Evolutionary conservation across 768 basidiomycete genomes (phyloP), one percentile per base, ranked within the genome.

Genomic region (Termitomyces sp.): DNA sequence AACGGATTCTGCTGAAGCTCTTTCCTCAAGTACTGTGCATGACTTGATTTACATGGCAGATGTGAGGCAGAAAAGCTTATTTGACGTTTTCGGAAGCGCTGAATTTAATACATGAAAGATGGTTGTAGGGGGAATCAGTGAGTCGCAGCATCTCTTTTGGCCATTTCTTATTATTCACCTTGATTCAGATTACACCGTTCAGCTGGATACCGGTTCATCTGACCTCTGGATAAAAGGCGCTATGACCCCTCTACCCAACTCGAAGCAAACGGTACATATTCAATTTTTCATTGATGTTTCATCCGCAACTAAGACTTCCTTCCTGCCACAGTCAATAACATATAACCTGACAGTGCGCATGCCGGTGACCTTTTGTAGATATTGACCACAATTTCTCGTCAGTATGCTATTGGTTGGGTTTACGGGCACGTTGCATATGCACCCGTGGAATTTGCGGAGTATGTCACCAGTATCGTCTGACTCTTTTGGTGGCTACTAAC

Each of bases 351-450:
- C 85, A 23, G 88, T 90, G 66, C 67, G 79, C 63, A 43, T 26
- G 33, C 11, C 37, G 38, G 9, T 19, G 19, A 35, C 35, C 30
- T 31, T 54, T 51, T 46, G 14, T 60, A 19, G 26, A 55, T 33
- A 47, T 31, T 50, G 19, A 60, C 40, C 48, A 40, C 6, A 53
- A 33, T 19, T 45, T 28, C 28, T 62, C 33, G 28, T 8, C 57
- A 91, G 89, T 94, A 93, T 70, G 88, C 86, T 47, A 83, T 88
- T 55, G 91, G 91, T 19, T 91, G 86, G 83, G 89, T 87, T 3
- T 73, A 71, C 49, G 91, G 91, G 5, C 66, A 75, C 58, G 73
- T 94, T 31, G 73, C 81, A 3, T 86, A 80, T 67, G 83, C 85
- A 21, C 65, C 80, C 2, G 81, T 85, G 35, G 70, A 80, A 53